Evolutionary conservation across 208 protist species (phyloP).

Genomic region (Trypanosoma boissoni): DNA sequence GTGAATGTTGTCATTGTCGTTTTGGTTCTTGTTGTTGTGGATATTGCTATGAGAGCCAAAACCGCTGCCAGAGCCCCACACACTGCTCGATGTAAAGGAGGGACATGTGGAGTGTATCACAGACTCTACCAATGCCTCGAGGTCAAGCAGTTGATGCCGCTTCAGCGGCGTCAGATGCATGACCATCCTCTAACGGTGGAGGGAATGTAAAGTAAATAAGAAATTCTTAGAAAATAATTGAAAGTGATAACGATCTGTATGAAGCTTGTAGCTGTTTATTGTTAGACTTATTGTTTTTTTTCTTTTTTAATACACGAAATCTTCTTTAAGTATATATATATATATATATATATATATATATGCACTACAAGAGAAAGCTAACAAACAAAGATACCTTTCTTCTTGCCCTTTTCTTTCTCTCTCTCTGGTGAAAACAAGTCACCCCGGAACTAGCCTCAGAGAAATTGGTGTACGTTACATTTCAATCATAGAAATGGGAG

Average conservation of each 20-base stretch:
- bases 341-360: conserved; percentile 2
- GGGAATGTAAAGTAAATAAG: neutral
- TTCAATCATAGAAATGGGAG: too few species aligned
- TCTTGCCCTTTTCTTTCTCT: neutral
- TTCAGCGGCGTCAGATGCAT: conserved; percentile 59
- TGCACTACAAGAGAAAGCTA: neutral
- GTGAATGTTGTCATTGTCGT: neutral
- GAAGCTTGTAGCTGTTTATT: too few species aligned
- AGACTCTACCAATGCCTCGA: conserved; percentile 42
- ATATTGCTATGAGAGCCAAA: too few species aligned
- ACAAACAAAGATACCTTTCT: neutral
- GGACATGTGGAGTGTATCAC: conserved; percentile 18
- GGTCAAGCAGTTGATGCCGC: conserved; percentile 68
- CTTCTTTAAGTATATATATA: neutral
- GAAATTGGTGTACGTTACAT: too few species aligned
- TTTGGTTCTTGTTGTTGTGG: neutral
- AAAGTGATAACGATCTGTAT: too few species aligned
- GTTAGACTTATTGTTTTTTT: too few species aligned
- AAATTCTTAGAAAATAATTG: neutral
- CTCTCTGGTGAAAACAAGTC: too few species aligned
- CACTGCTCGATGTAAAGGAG: neutral
- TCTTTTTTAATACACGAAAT: neutral
- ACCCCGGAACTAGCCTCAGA: too few species aligned
- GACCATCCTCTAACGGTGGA: conserved; percentile 11
- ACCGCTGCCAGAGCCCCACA: neutral